Evolutionary conservation across 352 stramenopile genomes (phyloP), one percentile per base, ranked within the genome.

Genomic region (Phytophthora niederhauseri): DNA sequence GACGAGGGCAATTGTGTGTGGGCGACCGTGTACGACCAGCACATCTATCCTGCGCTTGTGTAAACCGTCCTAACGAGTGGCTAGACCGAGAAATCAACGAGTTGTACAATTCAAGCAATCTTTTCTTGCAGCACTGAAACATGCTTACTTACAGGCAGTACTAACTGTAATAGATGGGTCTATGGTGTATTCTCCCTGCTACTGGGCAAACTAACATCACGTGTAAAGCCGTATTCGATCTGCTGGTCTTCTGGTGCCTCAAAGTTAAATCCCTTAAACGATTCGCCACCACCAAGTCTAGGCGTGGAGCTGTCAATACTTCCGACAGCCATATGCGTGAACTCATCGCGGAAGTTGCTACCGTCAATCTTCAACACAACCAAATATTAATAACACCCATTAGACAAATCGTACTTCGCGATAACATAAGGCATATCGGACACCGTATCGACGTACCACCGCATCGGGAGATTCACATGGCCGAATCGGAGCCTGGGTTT

Each of bases 221-320:
- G 73, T 0, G 71, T 70, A 70, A 88, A 90, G 2, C 71, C 78
- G 24, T 90, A 90, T 58, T 88, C 78, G 55, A 90, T 84, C n/a
- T 81, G 67, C 20, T 72, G 61, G 12, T 75, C 70, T 12, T 75
- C 62, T 2, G 80, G 78, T 7, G 82, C 76, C 59, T 86, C 77
- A 59, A 95, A 98, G 26, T 96, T 96, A 65, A 98, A 98, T 3
- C 85, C 89, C 41, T 79, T 81, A 53, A 98, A 98, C 2, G 94
- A 83, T 50, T 95, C 85, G 34, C 66, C 63, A 54, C 48, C 62
- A 22, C 19, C 53, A 19, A 61, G 67, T 43, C 36, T 43, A 17
- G 36, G 36, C 4, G 36, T 43, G 4, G 66, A 49, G 24, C 72
- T 81, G 50, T 84, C 78, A 55, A 82, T 52, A 34, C 75, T 81